Evolutionary conservation across 805 yeast genomes (phyloP), one percentile per base, ranked within the genome.

Genomic region (Ogataea wickerhamii): DNA sequence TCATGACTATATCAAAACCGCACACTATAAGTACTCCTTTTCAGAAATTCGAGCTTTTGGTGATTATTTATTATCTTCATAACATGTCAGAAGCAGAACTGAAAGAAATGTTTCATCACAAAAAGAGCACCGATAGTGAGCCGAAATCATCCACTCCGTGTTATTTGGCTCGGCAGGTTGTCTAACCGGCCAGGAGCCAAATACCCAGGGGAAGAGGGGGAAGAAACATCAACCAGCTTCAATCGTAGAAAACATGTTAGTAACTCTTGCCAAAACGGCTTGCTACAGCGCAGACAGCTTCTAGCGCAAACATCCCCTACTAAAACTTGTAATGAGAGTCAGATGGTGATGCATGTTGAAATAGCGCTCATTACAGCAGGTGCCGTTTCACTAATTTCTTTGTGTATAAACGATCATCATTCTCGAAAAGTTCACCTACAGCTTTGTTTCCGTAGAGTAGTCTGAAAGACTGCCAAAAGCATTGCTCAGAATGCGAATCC

Each of bases 291-390:
- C n/a, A n/a, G n/a, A n/a, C n/a, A n/a, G n/a, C n/a, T n/a, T n/a
- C n/a, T n/a, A n/a, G n/a, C n/a, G n/a, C n/a, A n/a, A n/a, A n/a
- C n/a, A n/a, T n/a, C n/a, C n/a, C n/a, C n/a, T n/a, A n/a, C n/a
- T n/a, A n/a, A n/a, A n/a, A n/a, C n/a, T n/a, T n/a, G n/a, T n/a
- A n/a, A n/a, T n/a, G 18, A 10, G 34, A 49, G 58, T 86, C 95
- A 87, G 95, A 83, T 87, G 96, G 96, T 87, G 95, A 87, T 87
- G 96, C 96, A 87, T 87, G 96, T 36, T 76, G 80, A 84, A 67
- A 66, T 83, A 93, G 81, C 29, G 29, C 80, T 93, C 85, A 73
- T 71, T 61, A 64, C 58, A 45, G 49, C 51, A 28, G 38, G 34
- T 41, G 43, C 44, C 43, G 45, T 44, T 55, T 60, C 64, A 54